These are phyloP conservation scores for Xenosphaeropsis pyriputrescens DNA, from an alignment of 2,329 filamentous ascomycete genomes.

Conservation along the genomic window DNA sequence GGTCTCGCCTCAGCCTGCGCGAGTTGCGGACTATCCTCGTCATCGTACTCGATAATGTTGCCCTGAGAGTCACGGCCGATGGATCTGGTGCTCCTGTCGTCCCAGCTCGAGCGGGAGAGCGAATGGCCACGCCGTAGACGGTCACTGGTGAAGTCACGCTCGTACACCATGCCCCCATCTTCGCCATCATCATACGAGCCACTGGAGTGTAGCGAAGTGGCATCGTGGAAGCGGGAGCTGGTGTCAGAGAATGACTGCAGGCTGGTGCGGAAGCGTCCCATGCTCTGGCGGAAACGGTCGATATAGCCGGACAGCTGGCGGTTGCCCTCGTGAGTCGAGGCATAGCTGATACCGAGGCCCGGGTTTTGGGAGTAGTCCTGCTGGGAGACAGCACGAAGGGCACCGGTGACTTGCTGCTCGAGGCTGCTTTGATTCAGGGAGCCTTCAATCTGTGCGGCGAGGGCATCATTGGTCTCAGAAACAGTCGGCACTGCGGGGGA, in stretches of 20 bases:
- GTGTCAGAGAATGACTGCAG: conserved; percentile 5
- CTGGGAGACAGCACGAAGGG: neutral
- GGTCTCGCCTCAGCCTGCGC: neutral
- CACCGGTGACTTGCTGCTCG: conserved; percentile 1
- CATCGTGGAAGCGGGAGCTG: conserved; percentile 13
- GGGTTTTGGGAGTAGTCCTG: conserved; percentile 2
- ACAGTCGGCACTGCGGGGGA: conserved; percentile 11
- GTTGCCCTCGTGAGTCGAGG: conserved; percentile 12
- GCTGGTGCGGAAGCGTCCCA: conserved; percentile 5
- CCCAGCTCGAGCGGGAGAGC: neutral
- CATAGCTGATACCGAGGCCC: conserved; percentile 11
- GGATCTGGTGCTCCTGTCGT: neutral
- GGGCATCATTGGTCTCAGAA: neutral
- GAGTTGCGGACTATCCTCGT: neutral
- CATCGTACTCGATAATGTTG: neutral
- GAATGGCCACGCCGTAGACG: neutral
- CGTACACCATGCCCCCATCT: neutral
- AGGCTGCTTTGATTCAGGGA: neutral
- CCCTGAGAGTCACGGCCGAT: neutral
- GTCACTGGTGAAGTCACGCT: conserved; percentile 1
- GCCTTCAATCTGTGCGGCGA: neutral
- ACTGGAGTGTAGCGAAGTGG: conserved; percentile 6
- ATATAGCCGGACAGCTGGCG: conserved; percentile 12
- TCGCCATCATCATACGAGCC: conserved; percentile 1
- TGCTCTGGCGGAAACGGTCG: conserved; percentile 5